phyloP scores from a whole-genome alignment of 768 basidiomycete species.

The Auriculariales sp. region DNA sequence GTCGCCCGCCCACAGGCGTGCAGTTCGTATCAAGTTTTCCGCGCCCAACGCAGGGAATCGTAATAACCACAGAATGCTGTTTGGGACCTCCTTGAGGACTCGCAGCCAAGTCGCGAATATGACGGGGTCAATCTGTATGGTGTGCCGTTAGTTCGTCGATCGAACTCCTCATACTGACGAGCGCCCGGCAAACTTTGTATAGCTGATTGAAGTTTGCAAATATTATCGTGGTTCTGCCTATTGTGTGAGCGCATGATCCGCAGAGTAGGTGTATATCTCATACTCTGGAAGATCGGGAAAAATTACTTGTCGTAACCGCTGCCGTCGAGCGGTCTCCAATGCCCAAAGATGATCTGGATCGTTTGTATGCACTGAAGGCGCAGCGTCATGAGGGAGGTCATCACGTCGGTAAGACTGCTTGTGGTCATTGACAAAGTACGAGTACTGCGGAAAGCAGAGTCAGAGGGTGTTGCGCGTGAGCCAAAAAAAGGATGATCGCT shows the following conservation, averaged over 20 bases:
- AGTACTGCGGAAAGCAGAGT: constrained; percentile 18
- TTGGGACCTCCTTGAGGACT: constrained; percentile 27
- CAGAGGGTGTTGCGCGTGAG: not conserved
- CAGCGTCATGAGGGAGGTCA: constrained; percentile 9
- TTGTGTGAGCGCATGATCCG: too few relatives aligned
- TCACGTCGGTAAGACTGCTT: constrained; percentile 28
- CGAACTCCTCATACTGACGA: constrained; percentile 13
- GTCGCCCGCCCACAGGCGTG: constrained; percentile 28
- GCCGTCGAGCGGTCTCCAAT: constrained; percentile 24
- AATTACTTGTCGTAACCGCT: constrained; percentile 20
- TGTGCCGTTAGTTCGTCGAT: constrained; percentile 18
- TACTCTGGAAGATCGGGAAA: constrained; percentile 32
- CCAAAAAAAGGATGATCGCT: constrained; percentile 6
- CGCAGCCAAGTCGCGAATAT: constrained; percentile 36
- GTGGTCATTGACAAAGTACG: constrained; percentile 36
- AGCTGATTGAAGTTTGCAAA: constrained; percentile 44
- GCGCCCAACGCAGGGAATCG: constrained; percentile 36
- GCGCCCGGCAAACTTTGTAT: not conserved
- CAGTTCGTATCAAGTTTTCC: constrained; percentile 26
- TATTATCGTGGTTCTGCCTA: constrained; percentile 25
- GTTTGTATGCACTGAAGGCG: not conserved
- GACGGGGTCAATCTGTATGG: not conserved
- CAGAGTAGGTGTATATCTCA: not conserved
- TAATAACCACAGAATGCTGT: constrained; percentile 37
- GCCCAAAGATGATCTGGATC: constrained; percentile 19